Percentiles rank a stretch among this genome's conserved stretches.
Conservation (phyloP, 2,329 filamentous ascomycete genomes). For the Exophiala lecanii-corni region DNA sequence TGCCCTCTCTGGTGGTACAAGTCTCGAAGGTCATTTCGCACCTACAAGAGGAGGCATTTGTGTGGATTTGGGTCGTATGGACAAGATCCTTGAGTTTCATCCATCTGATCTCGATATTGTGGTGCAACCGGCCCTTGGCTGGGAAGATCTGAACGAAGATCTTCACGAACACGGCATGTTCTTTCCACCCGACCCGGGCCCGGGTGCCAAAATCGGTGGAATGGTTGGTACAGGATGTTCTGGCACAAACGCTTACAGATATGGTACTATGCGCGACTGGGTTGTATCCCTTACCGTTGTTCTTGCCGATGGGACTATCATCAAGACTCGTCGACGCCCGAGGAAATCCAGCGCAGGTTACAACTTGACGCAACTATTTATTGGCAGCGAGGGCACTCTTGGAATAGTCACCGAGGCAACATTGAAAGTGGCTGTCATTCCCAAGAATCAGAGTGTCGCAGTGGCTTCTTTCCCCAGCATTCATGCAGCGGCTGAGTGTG, state of each 20-base stretch:
- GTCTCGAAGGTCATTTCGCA: slow-evolving; percentile 82
- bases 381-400: slow-evolving; percentile 86
- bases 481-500: slow-evolving; percentile 71
- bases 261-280: slow-evolving; percentile 95
- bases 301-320: slow-evolving; percentile 80
- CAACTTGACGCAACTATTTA: slow-evolving; percentile 82
- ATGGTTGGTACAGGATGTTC: slow-evolving; percentile 50
- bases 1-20: slow-evolving; percentile 82
- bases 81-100: slow-evolving; percentile 71
- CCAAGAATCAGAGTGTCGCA: slow-evolving; percentile 74
- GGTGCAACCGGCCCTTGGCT: slow-evolving; percentile 77
- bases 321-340: slow-evolving; percentile 83
- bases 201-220: slow-evolving; percentile 86
- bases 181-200: slow-evolving; percentile 87
- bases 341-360: slow-evolving; percentile 89
- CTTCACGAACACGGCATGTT: slow-evolving; percentile 71
- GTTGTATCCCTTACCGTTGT: slow-evolving; percentile 82
- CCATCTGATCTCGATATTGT: slow-evolving; percentile 72
- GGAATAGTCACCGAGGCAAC: slow-evolving; percentile 88
- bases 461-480: slow-evolving; percentile 64
- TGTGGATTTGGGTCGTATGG: slow-evolving; percentile 82
- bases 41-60: slow-evolving; percentile 78
- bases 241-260: slow-evolving; percentile 86
- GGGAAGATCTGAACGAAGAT: slow-evolving; percentile 79
- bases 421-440: slow-evolving; percentile 77